Conservation (phyloP, 83 land plant species). For the Picea abies region DNA sequence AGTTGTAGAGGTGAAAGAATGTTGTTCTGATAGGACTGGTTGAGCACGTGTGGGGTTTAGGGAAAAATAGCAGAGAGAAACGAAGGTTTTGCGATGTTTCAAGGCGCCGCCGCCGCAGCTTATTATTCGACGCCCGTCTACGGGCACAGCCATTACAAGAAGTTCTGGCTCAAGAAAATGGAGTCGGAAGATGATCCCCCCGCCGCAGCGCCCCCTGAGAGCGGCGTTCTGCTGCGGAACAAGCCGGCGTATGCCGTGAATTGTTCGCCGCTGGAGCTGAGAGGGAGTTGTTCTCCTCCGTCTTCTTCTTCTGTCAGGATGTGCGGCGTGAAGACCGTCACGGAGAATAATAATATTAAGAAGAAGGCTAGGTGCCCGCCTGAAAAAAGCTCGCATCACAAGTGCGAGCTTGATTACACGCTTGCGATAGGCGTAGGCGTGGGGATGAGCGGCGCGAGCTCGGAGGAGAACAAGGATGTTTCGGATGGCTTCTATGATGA, state of each 20-base stretch:
- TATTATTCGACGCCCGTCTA: slow-evolving; percentile 6
- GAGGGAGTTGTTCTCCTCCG: background rate
- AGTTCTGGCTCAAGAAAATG: slow-evolving; percentile 18
- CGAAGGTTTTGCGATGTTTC: background rate
- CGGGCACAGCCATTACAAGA: slow-evolving; percentile 13
- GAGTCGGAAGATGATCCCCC: background rate
- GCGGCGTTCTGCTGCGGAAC: background rate
- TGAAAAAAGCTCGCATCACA: background rate
- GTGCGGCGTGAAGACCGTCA: too few species aligned
- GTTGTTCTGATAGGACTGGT: background rate
- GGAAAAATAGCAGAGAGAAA: background rate
- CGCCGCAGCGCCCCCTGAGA: background rate
- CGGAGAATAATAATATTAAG: too few species aligned
- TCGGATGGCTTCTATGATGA: background rate
- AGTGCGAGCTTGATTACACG: background rate
- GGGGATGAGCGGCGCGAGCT: background rate
- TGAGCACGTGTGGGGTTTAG: background rate
- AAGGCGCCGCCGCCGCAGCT: background rate
- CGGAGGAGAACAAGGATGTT: background rate
- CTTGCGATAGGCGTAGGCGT: background rate
- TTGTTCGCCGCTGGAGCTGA: background rate
- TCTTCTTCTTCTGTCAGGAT: background rate
- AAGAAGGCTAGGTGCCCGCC: background rate
- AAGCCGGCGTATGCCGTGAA: background rate
- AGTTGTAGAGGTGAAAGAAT: background rate